Evolutionary conservation across 768 basidiomycete genomes (phyloP), one percentile per base, ranked within the genome.

Genomic region (Psilocybe cyanescens): DNA sequence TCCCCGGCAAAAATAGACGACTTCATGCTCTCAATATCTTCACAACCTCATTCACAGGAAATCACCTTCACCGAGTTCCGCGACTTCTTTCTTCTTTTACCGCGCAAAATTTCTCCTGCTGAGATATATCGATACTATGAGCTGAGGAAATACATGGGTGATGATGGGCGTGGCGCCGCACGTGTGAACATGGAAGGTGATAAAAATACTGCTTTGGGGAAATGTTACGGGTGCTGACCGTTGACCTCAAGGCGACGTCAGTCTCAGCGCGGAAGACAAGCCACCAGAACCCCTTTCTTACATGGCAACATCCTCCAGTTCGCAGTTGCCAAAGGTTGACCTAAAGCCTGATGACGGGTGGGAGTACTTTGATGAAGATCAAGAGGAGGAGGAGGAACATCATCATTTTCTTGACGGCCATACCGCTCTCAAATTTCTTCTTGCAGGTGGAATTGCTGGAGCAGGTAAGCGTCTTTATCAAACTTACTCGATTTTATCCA

Each of bases 401-500:
- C 85, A 83, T 57, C 79, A 77, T 62, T 84, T 86, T 74, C 74
- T 94, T 19, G 90, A 86, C 61, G 85, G 86, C 3, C 80, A 83
- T 60, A 87, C 90, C 0, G 90, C 97, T 8, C 78, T 95, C 75
- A 92, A 90, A 71, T 99, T 97, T 75, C 82, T 99, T 47, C 75
- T 94, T 11, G 97, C 97, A 4, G 97, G 97, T 37, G 97, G 97
- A 12, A 78, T 96, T 8, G 97, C 97, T 12, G 97, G 97, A 60
- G 94, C 92, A 63, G 92, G 96, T 95, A 71, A 77, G 86, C 74
- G 17, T 49, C 54, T 50, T 31, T 12, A n/a, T 52, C 19, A 45
- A 39, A 24, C 14, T 24, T 29, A 53, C 46, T 57, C 55, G 57
- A 6, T n/a, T 31, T 14, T 8, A 12, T 16, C 24, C 29, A 30